Base-by-base conservation (phyloP, 805 yeast species). In the Candida odintsovae region DNA sequence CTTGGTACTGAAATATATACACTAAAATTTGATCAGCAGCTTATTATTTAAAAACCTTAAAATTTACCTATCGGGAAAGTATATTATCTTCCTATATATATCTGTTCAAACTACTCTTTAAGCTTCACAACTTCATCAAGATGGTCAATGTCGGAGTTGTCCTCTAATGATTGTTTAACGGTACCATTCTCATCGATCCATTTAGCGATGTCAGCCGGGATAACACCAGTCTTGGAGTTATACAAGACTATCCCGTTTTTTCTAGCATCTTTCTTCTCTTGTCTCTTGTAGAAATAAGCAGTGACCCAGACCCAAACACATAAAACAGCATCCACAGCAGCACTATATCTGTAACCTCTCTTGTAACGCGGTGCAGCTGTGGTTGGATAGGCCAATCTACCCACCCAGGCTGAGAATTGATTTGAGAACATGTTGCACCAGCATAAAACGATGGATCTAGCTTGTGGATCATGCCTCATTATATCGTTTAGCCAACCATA, bases 1-100 rank as follows among this genome's bases (percentile, higher is more conserved):
- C 68, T 51, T 72, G 72, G 50, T 82, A 78, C 86, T 85, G 83
- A n/a, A n/a, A n/a, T n/a, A n/a, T n/a, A n/a, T n/a, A n/a, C n/a
- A n/a, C n/a, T n/a, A n/a, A n/a, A n/a, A n/a, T n/a, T n/a, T n/a
- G n/a, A n/a, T n/a, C n/a, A n/a, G n/a, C n/a, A n/a, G n/a, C n/a
- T n/a, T n/a, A n/a, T n/a, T n/a, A n/a, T n/a, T n/a, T n/a, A n/a
- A n/a, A n/a, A n/a, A n/a, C n/a, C n/a, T n/a, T n/a, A n/a, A n/a
- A n/a, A n/a, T n/a, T n/a, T n/a, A n/a, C n/a, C n/a, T n/a, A n/a
- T n/a, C n/a, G n/a, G n/a, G n/a, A n/a, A n/a, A n/a, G n/a, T n/a
- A n/a, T n/a, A n/a, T n/a, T n/a, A n/a, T n/a, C n/a, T n/a, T n/a
- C n/a, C n/a, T n/a, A n/a, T n/a, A n/a, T n/a, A n/a, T n/a, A n/a